Conservation (phyloP, 495 filamentous ascomycete genomes). For the Cairneyella variabilis region DNA sequence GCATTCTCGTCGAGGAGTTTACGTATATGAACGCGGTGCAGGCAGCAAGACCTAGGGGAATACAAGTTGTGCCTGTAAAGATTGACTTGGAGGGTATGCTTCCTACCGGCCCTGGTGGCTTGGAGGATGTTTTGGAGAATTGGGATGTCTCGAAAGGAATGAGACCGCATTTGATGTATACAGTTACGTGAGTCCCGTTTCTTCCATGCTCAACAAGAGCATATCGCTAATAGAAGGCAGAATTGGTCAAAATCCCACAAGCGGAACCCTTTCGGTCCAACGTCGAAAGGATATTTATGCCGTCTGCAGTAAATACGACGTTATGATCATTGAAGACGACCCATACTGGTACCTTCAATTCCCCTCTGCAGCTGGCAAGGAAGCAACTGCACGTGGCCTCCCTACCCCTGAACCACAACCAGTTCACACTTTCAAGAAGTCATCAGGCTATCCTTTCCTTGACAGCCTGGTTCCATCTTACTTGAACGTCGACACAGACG, state of each 20-base stretch:
- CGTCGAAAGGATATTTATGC: conserved; percentile 76
- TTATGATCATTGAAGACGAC: conserved; percentile 92
- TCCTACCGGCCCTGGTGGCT: conserved; percentile 58
- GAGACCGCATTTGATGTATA: conserved; percentile 83
- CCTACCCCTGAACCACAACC: neutral
- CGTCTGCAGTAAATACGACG: conserved; percentile 78
- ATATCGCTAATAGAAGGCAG: conserved; percentile 40
- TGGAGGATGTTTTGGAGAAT: conserved; percentile 73
- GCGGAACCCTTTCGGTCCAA: conserved; percentile 62
- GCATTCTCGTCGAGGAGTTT: conserved; percentile 72
- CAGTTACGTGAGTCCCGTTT: conserved; percentile 71
- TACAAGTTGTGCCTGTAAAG: conserved; percentile 66
- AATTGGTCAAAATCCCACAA: conserved; percentile 89
- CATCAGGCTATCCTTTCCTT: conserved; percentile 72
- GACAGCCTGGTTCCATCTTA: conserved; percentile 80
- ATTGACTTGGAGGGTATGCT: conserved; percentile 79
- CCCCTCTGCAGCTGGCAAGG: conserved; percentile 53
- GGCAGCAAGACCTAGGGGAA: conserved; percentile 60
- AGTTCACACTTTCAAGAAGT: conserved; percentile 40
- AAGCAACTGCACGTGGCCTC: conserved; percentile 33
- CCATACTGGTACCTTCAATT: conserved; percentile 97
- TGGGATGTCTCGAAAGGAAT: conserved; percentile 74
- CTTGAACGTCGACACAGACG: conserved; percentile 69
- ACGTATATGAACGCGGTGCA: conserved; percentile 72
- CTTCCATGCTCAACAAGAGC: neutral